A percentile compares a stretch with the other conserved stretches of the same genome.
Conservation (phyloP, 2,329 filamentous ascomycete genomes). For the Aciculosporium take region DNA sequence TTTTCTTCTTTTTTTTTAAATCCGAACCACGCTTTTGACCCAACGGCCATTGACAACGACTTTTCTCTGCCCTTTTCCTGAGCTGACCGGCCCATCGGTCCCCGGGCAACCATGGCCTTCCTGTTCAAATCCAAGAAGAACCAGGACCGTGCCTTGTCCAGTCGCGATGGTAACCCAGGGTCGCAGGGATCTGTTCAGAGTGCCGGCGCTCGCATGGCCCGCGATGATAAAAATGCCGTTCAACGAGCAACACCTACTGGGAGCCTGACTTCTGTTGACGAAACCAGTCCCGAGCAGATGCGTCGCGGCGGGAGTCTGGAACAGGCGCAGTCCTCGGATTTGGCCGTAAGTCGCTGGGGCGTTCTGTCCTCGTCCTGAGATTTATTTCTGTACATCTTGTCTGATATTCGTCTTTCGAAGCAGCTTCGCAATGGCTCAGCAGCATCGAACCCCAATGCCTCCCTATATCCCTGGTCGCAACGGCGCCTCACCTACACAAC, state of each 20-base stretch:
- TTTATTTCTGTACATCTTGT: neutral
- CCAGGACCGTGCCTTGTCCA: slow-evolving; percentile 45
- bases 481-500: slow-evolving; percentile 75
- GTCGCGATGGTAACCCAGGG: slow-evolving; percentile 36
- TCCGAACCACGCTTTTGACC: neutral
- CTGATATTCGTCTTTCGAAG: neutral
- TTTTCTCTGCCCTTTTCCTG: neutral
- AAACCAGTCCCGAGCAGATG: slow-evolving; percentile 49
- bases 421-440: slow-evolving; percentile 42
- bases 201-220: slow-evolving; percentile 28
- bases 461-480: slow-evolving; percentile 93
- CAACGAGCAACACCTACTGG: slow-evolving; percentile 60
- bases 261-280: slow-evolving; percentile 59
- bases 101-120: slow-evolving; percentile 53
- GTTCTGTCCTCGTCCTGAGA: neutral
- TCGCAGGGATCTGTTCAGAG: slow-evolving; percentile 36
- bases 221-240: slow-evolving; percentile 39
- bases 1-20: too few species aligned
- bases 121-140: slow-evolving; percentile 73
- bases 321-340: slow-evolving; percentile 28
- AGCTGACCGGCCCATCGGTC: slow-evolving; percentile 22
- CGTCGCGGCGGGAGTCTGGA: slow-evolving; percentile 39
- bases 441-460: slow-evolving; percentile 49
- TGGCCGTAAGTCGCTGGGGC: slow-evolving; percentile 24
- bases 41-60: neutral